phyloP scores from a whole-genome alignment of 495 filamentous ascomycete species.

The Amniculicola lignicola region DNA sequence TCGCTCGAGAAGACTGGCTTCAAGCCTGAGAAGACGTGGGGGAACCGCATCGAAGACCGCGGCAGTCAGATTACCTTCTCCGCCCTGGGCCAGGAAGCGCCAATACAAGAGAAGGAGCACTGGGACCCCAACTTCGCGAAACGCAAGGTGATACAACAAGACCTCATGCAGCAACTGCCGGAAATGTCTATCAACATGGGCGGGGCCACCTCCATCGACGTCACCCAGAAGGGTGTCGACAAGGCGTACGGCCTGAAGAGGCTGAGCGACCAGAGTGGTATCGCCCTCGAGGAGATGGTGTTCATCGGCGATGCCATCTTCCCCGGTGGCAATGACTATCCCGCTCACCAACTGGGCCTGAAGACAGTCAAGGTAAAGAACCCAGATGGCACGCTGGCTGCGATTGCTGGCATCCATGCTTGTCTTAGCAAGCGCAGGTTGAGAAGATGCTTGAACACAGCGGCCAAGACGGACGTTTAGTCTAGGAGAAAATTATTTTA shows the following conservation, averaged over 20 bases:
- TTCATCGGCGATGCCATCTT: slow-evolving; percentile 37
- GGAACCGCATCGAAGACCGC: slow-evolving; percentile 35
- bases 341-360: slow-evolving; percentile 30
- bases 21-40: slow-evolving; percentile 35
- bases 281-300: slow-evolving; percentile 34
- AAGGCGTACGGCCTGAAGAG: slow-evolving; percentile 36
- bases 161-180: slow-evolving; percentile 30
- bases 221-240: slow-evolving; percentile 34
- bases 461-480: slow-evolving; percentile 1
- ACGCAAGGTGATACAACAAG: slow-evolving; percentile 32
- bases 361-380: slow-evolving; percentile 33
- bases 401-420: too few relatives aligned
- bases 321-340: slow-evolving; percentile 37
- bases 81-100: slow-evolving; percentile 36
- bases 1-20: slow-evolving; percentile 23
- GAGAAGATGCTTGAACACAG: slow-evolving; percentile 7
- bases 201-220: slow-evolving; percentile 35
- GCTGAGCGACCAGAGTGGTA: slow-evolving; percentile 27
- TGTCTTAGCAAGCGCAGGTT: slow-evolving; percentile 3
- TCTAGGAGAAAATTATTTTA: too few relatives aligned
- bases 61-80: slow-evolving; percentile 39
- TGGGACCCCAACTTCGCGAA: slow-evolving; percentile 37
- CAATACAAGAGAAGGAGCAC: slow-evolving; percentile 25
- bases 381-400: slow-evolving; percentile 33
- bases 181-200: slow-evolving; percentile 37